A percentile compares a stretch with the other conserved stretches of the same genome.
Evolutionary conservation across 2,329 filamentous ascomycete species (phyloP).

Genomic region (Coniochaeta ligniaria): DNA sequence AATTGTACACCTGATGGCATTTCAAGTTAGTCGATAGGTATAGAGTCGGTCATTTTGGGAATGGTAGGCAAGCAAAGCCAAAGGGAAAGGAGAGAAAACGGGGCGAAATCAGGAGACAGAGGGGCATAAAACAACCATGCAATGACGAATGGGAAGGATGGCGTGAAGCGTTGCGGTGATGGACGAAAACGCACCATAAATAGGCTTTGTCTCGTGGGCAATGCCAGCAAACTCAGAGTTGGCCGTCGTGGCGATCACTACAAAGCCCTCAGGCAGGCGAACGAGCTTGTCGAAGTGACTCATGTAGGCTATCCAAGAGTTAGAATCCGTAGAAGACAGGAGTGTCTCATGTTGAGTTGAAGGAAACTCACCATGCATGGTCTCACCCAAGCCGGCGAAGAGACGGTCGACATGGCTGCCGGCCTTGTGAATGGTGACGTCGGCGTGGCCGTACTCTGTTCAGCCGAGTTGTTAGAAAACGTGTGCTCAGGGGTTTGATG

Average conservation of each 20-base stretch:
- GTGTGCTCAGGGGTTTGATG: not conserved
- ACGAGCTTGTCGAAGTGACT: constrained; percentile 82
- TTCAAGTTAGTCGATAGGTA: constrained; percentile 4
- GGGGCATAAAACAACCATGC: no score
- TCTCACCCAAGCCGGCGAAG: constrained; percentile 67
- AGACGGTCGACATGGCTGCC: constrained; percentile 65
- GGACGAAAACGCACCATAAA: constrained; percentile 51
- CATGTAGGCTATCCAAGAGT: constrained; percentile 43
- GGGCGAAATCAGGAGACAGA: no score
- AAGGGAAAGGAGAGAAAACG: no score
- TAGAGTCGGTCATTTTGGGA: not conserved
- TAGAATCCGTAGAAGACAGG: not conserved
- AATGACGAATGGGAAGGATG: no score
- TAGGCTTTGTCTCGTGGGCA: constrained; percentile 60
- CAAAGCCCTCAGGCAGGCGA: constrained; percentile 64
- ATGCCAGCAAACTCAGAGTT: constrained; percentile 79
- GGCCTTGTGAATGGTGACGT: constrained; percentile 53
- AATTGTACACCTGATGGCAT: constrained; percentile 61
- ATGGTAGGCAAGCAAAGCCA: no score
- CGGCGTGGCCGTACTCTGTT: constrained; percentile 64
- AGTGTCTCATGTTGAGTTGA: not conserved
- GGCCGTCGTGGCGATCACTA: constrained; percentile 63
- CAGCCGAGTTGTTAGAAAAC: not conserved
- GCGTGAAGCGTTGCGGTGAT: no score
- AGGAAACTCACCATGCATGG: constrained; percentile 37